Percentiles rank a stretch among this genome's conserved stretches.
phyloP scores from a whole-genome alignment of 176 grass and related monocot genomes.

The Secale cereale region DNA sequence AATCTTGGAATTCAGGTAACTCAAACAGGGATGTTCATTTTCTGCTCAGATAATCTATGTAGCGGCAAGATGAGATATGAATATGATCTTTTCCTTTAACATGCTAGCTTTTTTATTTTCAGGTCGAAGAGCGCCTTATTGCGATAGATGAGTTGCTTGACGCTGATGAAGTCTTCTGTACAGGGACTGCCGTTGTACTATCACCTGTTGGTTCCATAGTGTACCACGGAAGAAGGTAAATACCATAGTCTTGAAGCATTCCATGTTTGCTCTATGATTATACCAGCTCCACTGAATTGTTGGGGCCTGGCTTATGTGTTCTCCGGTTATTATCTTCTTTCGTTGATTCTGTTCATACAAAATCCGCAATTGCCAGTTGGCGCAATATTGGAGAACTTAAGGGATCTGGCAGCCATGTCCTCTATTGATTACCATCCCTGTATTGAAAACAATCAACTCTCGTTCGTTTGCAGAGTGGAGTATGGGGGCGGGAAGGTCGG shows the following conservation, averaged over 20 bases:
- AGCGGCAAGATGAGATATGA: background rate
- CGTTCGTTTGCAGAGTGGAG: conserved; percentile 53
- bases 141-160: conserved; percentile 73
- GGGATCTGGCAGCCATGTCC: background rate
- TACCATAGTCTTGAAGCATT: background rate
- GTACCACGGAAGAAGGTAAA: conserved; percentile 63
- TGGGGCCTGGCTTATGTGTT: background rate
- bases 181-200: conserved; percentile 82
- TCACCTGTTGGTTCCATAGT: conserved; percentile 78
- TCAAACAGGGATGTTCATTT: background rate
- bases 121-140: conserved; percentile 68
- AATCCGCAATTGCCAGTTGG: background rate
- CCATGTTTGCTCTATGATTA: background rate
- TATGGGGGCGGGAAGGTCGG: conserved; percentile 63
- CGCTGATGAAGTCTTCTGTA: conserved; percentile 93
- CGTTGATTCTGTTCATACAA: background rate
- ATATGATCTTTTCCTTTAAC: background rate
- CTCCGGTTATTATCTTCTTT: background rate
- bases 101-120: background rate
- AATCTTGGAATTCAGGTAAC: conserved; percentile 70
- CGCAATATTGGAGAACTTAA: background rate
- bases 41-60: background rate
- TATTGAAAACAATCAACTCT: conserved; percentile 7
- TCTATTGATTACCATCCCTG: background rate
- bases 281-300: too few species aligned